Percentiles rank a stretch among this genome's conserved stretches.
These are phyloP conservation scores for Syzygium jambos DNA, from an alignment of 345 rosid genomes.

Conservation along the genomic window DNA sequence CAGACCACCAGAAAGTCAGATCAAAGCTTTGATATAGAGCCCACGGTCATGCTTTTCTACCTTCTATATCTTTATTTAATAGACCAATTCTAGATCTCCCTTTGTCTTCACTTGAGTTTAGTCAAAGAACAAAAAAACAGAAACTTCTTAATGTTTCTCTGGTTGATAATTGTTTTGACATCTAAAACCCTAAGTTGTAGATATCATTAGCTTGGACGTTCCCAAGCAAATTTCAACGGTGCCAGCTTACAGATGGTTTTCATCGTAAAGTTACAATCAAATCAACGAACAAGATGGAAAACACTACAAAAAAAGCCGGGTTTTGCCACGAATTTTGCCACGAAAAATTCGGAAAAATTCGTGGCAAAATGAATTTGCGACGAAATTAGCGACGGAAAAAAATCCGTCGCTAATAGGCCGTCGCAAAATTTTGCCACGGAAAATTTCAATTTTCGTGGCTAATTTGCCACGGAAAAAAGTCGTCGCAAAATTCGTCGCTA, in stretches of 20 bases:
- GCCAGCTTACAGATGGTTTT: not conserved
- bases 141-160: not conserved
- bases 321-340: too few relatives aligned
- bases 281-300: not conserved
- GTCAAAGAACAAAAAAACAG: too few relatives aligned
- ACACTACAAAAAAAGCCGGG: too few relatives aligned
- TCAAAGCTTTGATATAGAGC: not conserved
- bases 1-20: not conserved
- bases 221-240: not conserved
- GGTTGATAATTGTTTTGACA: not conserved
- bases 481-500: too few relatives aligned
- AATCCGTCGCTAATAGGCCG: too few relatives aligned
- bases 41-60: not conserved
- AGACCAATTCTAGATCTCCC: not conserved
- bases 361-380: too few relatives aligned
- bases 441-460: too few relatives aligned
- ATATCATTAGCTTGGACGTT: not conserved
- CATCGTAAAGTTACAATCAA: not conserved
- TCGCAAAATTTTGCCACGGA: too few relatives aligned
- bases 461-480: too few relatives aligned
- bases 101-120: not conserved
- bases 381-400: too few relatives aligned
- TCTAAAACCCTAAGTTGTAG: not conserved
- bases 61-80: not conserved
- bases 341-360: too few relatives aligned